Evolutionary conservation across 2,329 filamentous ascomycete species (phyloP).

Genomic region (Epicoccum sorghinum): DNA sequence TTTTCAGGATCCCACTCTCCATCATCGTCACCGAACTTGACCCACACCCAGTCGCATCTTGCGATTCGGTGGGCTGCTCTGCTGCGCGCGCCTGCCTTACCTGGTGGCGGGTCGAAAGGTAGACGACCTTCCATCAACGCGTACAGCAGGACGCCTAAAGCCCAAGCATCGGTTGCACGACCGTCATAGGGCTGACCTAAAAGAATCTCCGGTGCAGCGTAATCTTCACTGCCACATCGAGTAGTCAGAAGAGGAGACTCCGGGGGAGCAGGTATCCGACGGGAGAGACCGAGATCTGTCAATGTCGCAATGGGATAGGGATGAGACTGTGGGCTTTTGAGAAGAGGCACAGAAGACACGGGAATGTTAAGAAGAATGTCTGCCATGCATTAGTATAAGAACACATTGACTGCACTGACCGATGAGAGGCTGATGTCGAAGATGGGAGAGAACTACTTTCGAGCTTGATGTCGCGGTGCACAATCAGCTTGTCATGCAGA

Average conservation of each 20-base stretch:
- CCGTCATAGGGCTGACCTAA: constrained; percentile 96
- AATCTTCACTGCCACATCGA: constrained; percentile 94
- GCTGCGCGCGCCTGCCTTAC: constrained; percentile 74
- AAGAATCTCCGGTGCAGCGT: constrained; percentile 93
- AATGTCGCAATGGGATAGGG: constrained; percentile 85
- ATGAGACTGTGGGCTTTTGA: constrained; percentile 73
- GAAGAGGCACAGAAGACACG: constrained; percentile 67
- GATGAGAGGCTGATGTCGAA: constrained; percentile 13
- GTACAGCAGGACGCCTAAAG: constrained; percentile 89
- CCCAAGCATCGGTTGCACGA: constrained; percentile 91
- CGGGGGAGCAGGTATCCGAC: constrained; percentile 73
- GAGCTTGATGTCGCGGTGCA: constrained; percentile 96
- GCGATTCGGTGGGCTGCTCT: constrained; percentile 93
- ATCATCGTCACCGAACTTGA: constrained; percentile 80
- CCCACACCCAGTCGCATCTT: constrained; percentile 94
- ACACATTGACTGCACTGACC: constrained; percentile 30
- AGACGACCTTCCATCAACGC: constrained; percentile 90
- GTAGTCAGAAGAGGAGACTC: constrained; percentile 90
- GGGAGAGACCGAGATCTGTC: constrained; percentile 88
- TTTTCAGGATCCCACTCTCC: constrained; percentile 81
- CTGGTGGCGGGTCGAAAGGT: constrained; percentile 88
- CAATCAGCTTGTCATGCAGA: constrained; percentile 82
- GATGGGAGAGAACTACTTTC: constrained; percentile 72
- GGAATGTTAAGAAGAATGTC: constrained; percentile 91
- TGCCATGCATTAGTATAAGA: constrained; percentile 51